Conservation (phyloP, 495 filamentous ascomycete genomes). For the Daldinia decipiens region DNA sequence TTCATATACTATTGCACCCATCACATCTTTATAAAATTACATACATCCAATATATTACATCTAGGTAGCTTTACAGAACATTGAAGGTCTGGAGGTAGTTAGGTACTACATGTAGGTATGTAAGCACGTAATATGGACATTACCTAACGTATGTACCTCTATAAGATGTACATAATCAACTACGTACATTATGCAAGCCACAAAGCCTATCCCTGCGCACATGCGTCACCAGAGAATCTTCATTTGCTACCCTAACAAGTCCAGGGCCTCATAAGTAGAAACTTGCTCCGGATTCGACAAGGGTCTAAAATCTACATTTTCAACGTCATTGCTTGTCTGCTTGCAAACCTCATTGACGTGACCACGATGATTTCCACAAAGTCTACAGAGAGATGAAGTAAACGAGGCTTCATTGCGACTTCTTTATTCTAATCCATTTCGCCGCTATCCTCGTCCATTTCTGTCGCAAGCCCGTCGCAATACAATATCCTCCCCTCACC, state of each 20-base stretch:
- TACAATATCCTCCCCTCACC: conserved; percentile 23
- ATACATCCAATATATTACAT: too few relatives aligned
- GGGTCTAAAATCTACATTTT: conserved; percentile 34
- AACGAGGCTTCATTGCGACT: conserved; percentile 14
- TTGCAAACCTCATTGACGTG: conserved; percentile 1
- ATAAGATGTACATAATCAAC: background rate
- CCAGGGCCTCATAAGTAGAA: background rate
- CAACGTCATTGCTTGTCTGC: conserved; percentile 33
- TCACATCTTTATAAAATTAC: background rate
- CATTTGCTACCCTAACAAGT: conserved; percentile 31
- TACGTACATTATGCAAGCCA: conserved; percentile 12
- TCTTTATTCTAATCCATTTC: conserved; percentile 1
- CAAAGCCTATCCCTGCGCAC: conserved; percentile 35
- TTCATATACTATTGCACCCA: background rate
- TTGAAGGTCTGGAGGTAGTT: too few relatives aligned
- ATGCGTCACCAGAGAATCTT: conserved; percentile 42
- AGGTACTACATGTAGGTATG: too few relatives aligned
- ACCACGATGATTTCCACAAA: conserved; percentile 25
- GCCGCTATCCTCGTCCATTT: background rate
- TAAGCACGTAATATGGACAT: too few relatives aligned
- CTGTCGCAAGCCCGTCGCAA: conserved; percentile 8
- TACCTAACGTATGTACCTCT: background rate
- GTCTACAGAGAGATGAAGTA: conserved; percentile 24
- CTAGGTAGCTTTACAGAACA: too few relatives aligned
- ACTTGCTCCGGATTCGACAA: conserved; percentile 30